These are phyloP conservation scores for Tubosaeta brunneosetosa DNA, from an alignment of 768 basidiomycete species.

Conservation along the genomic window DNA sequence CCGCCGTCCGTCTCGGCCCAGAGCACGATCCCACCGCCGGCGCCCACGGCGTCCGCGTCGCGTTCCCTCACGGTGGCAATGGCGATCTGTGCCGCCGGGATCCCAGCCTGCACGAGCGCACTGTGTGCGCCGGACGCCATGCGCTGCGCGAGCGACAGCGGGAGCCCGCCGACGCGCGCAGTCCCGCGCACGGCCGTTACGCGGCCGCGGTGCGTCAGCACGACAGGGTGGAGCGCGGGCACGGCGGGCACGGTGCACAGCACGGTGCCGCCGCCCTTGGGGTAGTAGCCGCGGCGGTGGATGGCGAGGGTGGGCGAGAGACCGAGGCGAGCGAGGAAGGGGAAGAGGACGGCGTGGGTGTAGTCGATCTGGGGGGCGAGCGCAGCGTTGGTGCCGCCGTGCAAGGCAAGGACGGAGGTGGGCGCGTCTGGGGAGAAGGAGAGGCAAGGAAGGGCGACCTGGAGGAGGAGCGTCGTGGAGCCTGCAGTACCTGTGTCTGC, in stretches of 20 bases:
- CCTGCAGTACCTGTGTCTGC: slow-evolving; percentile 59
- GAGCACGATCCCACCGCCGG: slow-evolving; percentile 66
- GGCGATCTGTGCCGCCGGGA: slow-evolving; percentile 14
- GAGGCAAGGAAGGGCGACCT: slow-evolving; percentile 66
- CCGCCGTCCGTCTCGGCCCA: slow-evolving; percentile 72
- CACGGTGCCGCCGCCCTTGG: slow-evolving; percentile 68
- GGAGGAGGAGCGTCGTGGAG: slow-evolving; percentile 65
- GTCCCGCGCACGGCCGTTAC: slow-evolving; percentile 50
- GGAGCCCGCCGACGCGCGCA: slow-evolving; percentile 67
- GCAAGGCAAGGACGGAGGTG: slow-evolving; percentile 48
- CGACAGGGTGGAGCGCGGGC: slow-evolving; percentile 39
- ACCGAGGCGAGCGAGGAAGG: slow-evolving; percentile 56
- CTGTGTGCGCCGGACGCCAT: slow-evolving; percentile 53
- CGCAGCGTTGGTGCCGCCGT: slow-evolving; percentile 70
- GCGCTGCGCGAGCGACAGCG: slow-evolving; percentile 45
- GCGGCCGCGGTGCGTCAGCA: slow-evolving; percentile 52
- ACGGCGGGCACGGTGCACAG: slow-evolving; percentile 35
- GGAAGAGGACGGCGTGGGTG: slow-evolving; percentile 57
- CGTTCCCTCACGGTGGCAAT: slow-evolving; percentile 46
- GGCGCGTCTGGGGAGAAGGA: slow-evolving; percentile 41
- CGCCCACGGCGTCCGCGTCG: slow-evolving; percentile 45
- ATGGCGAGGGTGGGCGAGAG: slow-evolving; percentile 42
- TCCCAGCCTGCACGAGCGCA: slow-evolving; percentile 39
- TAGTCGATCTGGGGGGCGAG: slow-evolving; percentile 77
- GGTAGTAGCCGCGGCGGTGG: slow-evolving; percentile 62